Percentiles rank a stretch among this genome's conserved stretches.
These are phyloP conservation scores for Dunaliella primolecta DNA, from an alignment of 139 green algal genomes.

Conservation along the genomic window DNA sequence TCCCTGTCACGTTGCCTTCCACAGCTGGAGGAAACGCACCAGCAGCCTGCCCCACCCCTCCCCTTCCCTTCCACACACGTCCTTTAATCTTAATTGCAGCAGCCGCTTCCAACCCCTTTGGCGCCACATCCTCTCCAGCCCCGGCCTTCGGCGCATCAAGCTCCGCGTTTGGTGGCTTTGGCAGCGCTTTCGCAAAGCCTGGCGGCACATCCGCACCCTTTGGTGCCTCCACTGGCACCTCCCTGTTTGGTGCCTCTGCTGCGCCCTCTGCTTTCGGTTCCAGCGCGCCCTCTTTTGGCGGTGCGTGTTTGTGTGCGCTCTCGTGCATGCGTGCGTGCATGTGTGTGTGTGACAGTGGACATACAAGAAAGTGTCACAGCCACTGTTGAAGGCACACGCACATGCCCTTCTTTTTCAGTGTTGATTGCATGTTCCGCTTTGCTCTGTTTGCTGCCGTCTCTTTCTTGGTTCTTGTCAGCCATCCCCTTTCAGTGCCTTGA, in stretches of 20 bases:
- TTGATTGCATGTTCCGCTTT: no score
- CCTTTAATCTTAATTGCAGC: background rate
- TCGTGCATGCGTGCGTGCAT: no score
- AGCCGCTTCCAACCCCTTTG: conserved; percentile 23
- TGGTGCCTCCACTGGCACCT: conserved; percentile 13
- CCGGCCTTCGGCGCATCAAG: conserved; percentile 20
- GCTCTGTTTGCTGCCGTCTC: no score
- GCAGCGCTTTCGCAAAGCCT: background rate
- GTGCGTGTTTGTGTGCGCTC: background rate
- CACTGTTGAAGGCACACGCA: no score
- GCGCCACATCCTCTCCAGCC: conserved; percentile 10
- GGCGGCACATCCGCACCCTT: conserved; percentile 22
- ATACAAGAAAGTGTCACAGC: no score
- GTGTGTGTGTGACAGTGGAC: no score
- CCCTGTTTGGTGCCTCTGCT: conserved; percentile 8
- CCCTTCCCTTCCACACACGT: conserved; percentile 27
- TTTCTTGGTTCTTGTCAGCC: no score
- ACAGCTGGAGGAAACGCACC: no score
- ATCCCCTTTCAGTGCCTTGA: no score
- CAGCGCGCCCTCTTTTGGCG: conserved; percentile 32
- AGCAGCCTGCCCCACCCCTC: no score
- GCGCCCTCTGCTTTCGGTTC: conserved; percentile 2
- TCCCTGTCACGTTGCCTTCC: conserved; percentile 29
- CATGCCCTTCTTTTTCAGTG: no score
- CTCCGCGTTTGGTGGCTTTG: conserved; percentile 27